A percentile compares a stretch with the other conserved stretches of the same genome.
Conservation (phyloP, 192 early-diverging fungal species). For the Coemansia sp. region DNA sequence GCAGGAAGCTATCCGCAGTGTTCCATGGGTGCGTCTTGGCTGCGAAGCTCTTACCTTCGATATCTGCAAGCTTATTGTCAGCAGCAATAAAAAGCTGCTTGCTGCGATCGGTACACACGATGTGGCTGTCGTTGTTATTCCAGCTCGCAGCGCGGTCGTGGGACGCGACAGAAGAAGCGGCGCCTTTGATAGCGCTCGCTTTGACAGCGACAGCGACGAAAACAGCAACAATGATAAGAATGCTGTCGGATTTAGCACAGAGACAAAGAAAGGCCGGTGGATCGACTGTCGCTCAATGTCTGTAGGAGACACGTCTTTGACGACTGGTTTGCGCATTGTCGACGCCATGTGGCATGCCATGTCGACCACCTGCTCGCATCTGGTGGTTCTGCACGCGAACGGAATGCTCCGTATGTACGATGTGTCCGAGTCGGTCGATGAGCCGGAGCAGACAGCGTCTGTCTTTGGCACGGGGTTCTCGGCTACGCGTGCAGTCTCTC, state of each 20-base stretch:
- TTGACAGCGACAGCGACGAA: constrained; percentile 15
- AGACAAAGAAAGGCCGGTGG: constrained; percentile 14
- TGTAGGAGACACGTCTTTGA: constrained; percentile 14
- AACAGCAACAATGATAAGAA: background rate
- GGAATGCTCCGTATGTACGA: constrained; percentile 73
- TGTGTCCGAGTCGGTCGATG: constrained; percentile 59
- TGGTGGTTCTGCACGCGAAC: constrained; percentile 70
- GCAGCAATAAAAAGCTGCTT: constrained; percentile 62
- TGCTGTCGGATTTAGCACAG: background rate
- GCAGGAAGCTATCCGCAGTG: constrained; percentile 27
- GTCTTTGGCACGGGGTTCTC: constrained; percentile 38
- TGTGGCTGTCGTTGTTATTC: constrained; percentile 62
- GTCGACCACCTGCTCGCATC: constrained; percentile 66
- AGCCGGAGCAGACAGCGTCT: constrained; percentile 65
- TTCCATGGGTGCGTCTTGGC: constrained; percentile 44
- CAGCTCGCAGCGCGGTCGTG: constrained; percentile 46
- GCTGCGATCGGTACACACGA: constrained; percentile 62
- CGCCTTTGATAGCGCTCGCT: constrained; percentile 37
- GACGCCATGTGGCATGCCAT: constrained; percentile 84
- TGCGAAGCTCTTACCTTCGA: constrained; percentile 58
- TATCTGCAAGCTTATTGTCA: constrained; percentile 59
- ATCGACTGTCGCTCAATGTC: constrained; percentile 44
- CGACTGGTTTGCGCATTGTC: constrained; percentile 48
- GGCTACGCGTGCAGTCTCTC: constrained; percentile 48
- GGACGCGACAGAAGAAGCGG: constrained; percentile 19